These are phyloP conservation scores for Candida andamanensis DNA, from an alignment of 805 yeast species.

Conservation along the genomic window DNA sequence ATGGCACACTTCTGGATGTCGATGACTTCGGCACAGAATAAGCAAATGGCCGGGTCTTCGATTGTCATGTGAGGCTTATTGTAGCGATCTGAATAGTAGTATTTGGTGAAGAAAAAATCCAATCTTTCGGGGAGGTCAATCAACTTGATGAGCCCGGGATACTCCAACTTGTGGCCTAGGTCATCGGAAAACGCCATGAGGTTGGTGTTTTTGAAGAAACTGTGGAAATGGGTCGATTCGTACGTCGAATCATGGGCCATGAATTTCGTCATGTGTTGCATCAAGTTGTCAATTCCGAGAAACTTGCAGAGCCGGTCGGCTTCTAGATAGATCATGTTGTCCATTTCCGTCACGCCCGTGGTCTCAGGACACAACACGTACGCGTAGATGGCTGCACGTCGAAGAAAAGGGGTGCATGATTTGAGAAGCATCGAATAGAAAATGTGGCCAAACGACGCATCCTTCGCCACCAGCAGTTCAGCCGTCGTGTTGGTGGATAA, in stretches of 20 bases:
- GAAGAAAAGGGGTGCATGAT: conserved; percentile 57
- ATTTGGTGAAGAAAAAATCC: conserved; percentile 62
- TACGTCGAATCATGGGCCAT: conserved; percentile 14
- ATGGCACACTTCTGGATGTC: conserved; percentile 60
- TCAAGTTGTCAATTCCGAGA: conserved; percentile 42
- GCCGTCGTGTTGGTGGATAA: conserved; percentile 5
- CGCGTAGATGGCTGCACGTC: conserved; percentile 56
- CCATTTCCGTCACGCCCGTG: conserved; percentile 19
- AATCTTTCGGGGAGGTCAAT: conserved; percentile 61
- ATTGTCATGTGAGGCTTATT: conserved; percentile 33
- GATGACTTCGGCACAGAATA: conserved; percentile 70
- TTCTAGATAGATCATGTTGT: conserved; percentile 35
- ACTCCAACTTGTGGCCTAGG: conserved; percentile 34
- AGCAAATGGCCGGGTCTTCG: conserved; percentile 79
- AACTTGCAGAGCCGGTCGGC: conserved; percentile 49
- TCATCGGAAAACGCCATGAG: background rate
- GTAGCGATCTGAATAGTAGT: conserved; percentile 42
- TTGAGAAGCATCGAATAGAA: conserved; percentile 53
- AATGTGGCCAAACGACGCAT: conserved; percentile 29
- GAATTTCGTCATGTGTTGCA: conserved; percentile 14
- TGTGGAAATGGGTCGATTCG: conserved; percentile 22
- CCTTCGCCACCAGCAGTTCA: conserved; percentile 13
- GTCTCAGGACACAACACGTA: conserved; percentile 48
- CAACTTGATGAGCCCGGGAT: conserved; percentile 61
- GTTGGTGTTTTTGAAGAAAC: conserved; percentile 12